These are phyloP conservation scores for Grosmannia penicillata DNA, from an alignment of 2,329 filamentous ascomycete genomes.

Conservation along the genomic window DNA sequence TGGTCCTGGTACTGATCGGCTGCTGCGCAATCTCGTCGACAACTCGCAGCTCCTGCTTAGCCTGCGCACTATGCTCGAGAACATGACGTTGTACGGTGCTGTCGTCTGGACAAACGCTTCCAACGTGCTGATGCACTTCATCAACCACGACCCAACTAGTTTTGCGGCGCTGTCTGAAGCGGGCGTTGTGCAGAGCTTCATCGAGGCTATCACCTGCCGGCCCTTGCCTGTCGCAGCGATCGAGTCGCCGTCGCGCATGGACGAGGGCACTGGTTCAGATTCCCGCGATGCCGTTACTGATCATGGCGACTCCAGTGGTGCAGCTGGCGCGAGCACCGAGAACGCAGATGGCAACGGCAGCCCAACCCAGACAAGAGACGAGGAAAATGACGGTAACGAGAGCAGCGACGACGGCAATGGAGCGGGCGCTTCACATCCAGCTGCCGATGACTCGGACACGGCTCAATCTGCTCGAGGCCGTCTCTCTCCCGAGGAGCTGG, in stretches of 20 bases:
- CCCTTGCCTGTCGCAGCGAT: constrained; percentile 18
- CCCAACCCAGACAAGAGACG: constrained; percentile 6
- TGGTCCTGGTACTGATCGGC: constrained; percentile 61
- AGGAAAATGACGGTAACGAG: background rate
- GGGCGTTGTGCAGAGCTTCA: constrained; percentile 70
- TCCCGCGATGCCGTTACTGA: background rate
- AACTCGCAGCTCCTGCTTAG: constrained; percentile 71
- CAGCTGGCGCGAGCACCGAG: background rate
- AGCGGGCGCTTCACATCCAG: constrained; percentile 17
- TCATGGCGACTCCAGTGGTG: background rate
- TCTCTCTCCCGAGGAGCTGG: constrained; percentile 34
- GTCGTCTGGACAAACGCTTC: constrained; percentile 93
- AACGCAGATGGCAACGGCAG: constrained; percentile 15
- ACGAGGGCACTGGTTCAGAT: too few species aligned
- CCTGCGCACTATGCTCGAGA: constrained; percentile 67
- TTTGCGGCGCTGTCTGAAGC: constrained; percentile 93
- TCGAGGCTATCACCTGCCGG: constrained; percentile 61
- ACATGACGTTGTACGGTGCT: constrained; percentile 69
- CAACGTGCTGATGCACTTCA: constrained; percentile 85
- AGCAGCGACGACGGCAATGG: background rate
- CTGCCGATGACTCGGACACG: constrained; percentile 20
- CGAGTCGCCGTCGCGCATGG: background rate
- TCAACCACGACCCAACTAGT: constrained; percentile 97
- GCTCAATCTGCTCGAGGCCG: constrained; percentile 31
- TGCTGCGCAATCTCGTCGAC: constrained; percentile 87